Evolutionary conservation across 2,329 filamentous ascomycete species (phyloP), one percentile per base, ranked within the genome.

Genomic region (Chlorencoelia australis): DNA sequence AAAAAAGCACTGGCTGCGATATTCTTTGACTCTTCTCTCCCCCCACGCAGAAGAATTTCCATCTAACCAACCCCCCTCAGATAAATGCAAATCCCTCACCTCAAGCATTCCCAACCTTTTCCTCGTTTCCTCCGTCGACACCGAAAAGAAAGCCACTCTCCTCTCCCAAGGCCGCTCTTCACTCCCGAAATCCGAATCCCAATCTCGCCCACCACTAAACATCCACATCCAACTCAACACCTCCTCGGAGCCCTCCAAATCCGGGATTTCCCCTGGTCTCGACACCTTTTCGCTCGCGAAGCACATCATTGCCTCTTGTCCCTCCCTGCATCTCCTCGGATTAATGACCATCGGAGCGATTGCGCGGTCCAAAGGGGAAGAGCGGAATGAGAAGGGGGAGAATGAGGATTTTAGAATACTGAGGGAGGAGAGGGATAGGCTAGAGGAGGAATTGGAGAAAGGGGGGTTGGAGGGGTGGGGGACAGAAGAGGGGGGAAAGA

Each of bases 311-410:
- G 67, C 79, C 4, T 67, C 74, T 24, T 94, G 86, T 58, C 78
- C 83, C 1, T 70, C 79, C 56, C 65, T 98, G 24, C 66, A 73
- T 39, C 65, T 98, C 2, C 69, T 82, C 19, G 91, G 91, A 0
- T 62, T 98, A 24, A 98, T 98, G 91, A 98, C 91, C 2, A 96
- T 98, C 54, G 91, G 91, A 1, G 87, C 89, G 13, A 94, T 96
- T 58, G 89, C 87, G 32, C 66, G 89, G 44, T 91, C 83, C 50
- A 72, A 75, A 52, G 84, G 74, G 11, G 78, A 77, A 3, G 82
- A 77, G 2, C n/a, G n/a, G n/a, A 38, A 34, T 14, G 63, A 71
- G 0, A 86, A 83, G 49, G 80, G 67, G n/a, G 81, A 89, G 61
- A 96, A 96, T 58, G 86, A 93, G 59, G 91, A 98, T 61, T 96